These are phyloP conservation scores for Acacia melanoxylon DNA, from an alignment of 306 rosid genomes.

Conservation along the genomic window DNA sequence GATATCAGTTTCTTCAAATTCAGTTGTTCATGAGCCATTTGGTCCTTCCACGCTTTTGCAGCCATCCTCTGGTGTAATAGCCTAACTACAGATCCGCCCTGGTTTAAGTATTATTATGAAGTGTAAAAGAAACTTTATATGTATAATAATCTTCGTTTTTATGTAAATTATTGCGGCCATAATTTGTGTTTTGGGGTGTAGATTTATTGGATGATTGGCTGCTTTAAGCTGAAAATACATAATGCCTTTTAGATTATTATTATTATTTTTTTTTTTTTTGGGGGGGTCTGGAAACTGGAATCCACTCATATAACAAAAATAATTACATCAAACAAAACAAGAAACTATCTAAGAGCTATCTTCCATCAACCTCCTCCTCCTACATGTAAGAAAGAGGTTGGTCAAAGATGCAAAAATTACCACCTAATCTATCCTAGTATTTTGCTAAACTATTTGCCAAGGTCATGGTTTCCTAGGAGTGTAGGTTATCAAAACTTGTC, in stretches of 20 bases:
- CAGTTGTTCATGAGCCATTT: constrained; percentile 88
- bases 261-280: too few relatives aligned
- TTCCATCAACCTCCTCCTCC: too few relatives aligned
- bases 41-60: constrained; percentile 71
- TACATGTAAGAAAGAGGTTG: too few relatives aligned
- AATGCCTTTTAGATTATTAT: neutral
- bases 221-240: neutral
- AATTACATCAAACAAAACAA: too few relatives aligned
- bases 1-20: constrained; percentile 73
- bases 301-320: too few relatives aligned
- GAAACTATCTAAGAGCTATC: too few relatives aligned
- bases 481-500: too few relatives aligned
- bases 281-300: too few relatives aligned
- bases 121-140: neutral
- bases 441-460: too few relatives aligned
- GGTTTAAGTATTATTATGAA: neutral
- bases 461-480: too few relatives aligned
- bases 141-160: constrained; percentile 19
- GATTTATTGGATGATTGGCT: constrained; percentile 4
- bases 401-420: too few relatives aligned
- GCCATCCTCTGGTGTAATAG: constrained; percentile 45
- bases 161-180: constrained; percentile 24
- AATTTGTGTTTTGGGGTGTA: constrained; percentile 30
- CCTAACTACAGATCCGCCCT: neutral
- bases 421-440: too few relatives aligned